A percentile compares a stretch with the other conserved stretches of the same genome.
phyloP scores from a whole-genome alignment of 768 basidiomycete genomes.

The Neoboletus magnificus region DNA sequence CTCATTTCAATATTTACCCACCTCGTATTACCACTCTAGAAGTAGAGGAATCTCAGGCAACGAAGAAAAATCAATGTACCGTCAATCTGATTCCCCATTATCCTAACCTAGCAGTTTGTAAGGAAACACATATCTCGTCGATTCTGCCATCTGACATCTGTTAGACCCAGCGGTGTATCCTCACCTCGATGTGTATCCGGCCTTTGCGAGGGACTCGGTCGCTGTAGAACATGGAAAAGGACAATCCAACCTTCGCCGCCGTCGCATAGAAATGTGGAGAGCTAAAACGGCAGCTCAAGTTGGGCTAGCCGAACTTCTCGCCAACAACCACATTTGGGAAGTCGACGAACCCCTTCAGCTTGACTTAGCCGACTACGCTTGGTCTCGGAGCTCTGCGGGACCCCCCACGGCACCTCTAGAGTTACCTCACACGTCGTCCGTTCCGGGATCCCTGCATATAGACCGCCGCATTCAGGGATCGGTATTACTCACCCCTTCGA shows the following conservation, averaged over 20 bases:
- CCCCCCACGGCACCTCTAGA: constrained; percentile 46
- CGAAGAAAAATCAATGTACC: background rate
- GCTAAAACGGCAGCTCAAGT: constrained; percentile 19
- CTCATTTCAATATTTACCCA: constrained; percentile 41
- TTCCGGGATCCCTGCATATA: constrained; percentile 53
- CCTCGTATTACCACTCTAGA: background rate
- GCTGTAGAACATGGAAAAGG: background rate
- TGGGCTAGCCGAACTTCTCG: constrained; percentile 14
- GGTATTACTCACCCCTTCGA: constrained; percentile 45
- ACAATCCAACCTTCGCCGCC: constrained; percentile 5
- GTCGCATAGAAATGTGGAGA: constrained; percentile 18
- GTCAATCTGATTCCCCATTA: constrained; percentile 23
- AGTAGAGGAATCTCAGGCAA: background rate
- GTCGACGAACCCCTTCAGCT: constrained; percentile 40
- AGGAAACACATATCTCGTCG: constrained; percentile 2
- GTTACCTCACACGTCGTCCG: constrained; percentile 38
- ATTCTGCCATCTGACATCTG: constrained; percentile 2
- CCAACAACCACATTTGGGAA: constrained; percentile 19
- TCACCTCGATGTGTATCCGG: constrained; percentile 19
- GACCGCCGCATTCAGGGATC: constrained; percentile 54
- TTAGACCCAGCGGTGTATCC: constrained; percentile 25
- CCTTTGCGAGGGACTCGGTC: background rate
- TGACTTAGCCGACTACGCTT: constrained; percentile 62
- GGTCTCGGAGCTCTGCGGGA: constrained; percentile 70
- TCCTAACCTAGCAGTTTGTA: constrained; percentile 38